phyloP scores from a whole-genome alignment of 768 basidiomycete species.

The Hericium erinaceus region DNA sequence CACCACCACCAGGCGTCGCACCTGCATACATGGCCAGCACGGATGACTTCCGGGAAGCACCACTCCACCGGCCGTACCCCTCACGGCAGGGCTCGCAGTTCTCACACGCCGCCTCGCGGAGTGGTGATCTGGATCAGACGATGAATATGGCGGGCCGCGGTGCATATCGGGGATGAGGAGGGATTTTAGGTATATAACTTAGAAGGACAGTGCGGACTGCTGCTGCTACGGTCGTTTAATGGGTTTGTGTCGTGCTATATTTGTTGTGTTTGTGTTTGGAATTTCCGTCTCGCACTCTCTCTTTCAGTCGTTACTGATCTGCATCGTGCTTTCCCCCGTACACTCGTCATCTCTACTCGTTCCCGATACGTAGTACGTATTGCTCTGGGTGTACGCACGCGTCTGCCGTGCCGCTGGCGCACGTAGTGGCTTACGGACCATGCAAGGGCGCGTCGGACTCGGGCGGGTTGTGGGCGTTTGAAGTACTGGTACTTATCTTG shows the following conservation, averaged over 20 bases:
- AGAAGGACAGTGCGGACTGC: background rate
- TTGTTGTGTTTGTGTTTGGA: background rate
- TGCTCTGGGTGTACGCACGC: too few species aligned
- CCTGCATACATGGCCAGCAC: background rate
- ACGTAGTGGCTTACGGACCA: too few species aligned
- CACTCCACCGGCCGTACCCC: background rate
- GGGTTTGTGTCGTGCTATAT: background rate
- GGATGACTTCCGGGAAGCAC: background rate
- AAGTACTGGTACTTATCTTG: too few species aligned
- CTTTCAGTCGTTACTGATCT: too few species aligned
- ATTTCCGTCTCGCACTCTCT: background rate
- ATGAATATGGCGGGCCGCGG: conserved; percentile 4
- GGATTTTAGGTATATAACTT: too few species aligned
- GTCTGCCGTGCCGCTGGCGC: too few species aligned
- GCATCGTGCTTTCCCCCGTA: too few species aligned
- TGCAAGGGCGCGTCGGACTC: too few species aligned
- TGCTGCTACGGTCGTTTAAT: background rate
- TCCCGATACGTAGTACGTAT: too few species aligned
- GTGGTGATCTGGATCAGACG: background rate
- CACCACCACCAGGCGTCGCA: background rate
- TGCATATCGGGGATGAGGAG: background rate
- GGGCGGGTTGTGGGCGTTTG: too few species aligned
- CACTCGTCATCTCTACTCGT: too few species aligned
- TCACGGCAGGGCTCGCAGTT: background rate
- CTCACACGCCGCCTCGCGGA: too few species aligned